Evolutionary conservation across 2,329 filamentous ascomycete genomes (phyloP).

Genomic region (Aspergillus arachidicola): DNA sequence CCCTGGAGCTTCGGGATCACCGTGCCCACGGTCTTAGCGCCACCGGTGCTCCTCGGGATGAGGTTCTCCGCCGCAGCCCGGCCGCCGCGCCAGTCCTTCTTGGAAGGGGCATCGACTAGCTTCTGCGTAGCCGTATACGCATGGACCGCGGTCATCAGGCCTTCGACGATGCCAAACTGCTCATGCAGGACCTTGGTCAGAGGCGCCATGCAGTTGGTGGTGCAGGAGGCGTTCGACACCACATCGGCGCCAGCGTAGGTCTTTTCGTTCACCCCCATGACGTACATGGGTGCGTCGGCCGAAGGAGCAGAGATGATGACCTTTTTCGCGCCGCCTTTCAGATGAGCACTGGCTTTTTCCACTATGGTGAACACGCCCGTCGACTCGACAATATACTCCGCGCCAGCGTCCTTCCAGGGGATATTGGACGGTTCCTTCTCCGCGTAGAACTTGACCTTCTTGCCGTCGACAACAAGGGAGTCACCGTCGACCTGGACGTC

Average conservation of each 20-base stretch:
- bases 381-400: conserved; percentile 94
- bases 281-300: conserved; percentile 96
- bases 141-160: conserved; percentile 99
- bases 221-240: conserved; percentile 99
- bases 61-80: conserved; percentile 99
- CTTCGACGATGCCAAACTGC: conserved; percentile 96
- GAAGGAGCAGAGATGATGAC: conserved; percentile 68
- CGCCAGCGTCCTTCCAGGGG: conserved; percentile 84
- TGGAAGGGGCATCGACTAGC: conserved; percentile 96
- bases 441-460: conserved; percentile 90
- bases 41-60: conserved; percentile 98
- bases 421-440: conserved; percentile 89
- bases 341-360: conserved; percentile 91
- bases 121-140: conserved; percentile 99
- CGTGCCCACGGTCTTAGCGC: conserved; percentile 99
- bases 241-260: conserved; percentile 88
- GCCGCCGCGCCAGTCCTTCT: conserved; percentile 99
- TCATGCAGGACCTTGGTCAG: conserved; percentile 99
- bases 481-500: conserved; percentile 74
- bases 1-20: conserved; percentile 97
- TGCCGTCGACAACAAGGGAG: conserved; percentile 85
- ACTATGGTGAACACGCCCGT: conserved; percentile 99
- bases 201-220: conserved; percentile 99
- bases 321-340: conserved; percentile 98
- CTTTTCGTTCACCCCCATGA: conserved; percentile 98